A percentile compares a stretch with the other conserved stretches of the same genome.
Conservation (phyloP, 345 rosid genomes). For the Psidium friedrichsthalianum region DNA sequence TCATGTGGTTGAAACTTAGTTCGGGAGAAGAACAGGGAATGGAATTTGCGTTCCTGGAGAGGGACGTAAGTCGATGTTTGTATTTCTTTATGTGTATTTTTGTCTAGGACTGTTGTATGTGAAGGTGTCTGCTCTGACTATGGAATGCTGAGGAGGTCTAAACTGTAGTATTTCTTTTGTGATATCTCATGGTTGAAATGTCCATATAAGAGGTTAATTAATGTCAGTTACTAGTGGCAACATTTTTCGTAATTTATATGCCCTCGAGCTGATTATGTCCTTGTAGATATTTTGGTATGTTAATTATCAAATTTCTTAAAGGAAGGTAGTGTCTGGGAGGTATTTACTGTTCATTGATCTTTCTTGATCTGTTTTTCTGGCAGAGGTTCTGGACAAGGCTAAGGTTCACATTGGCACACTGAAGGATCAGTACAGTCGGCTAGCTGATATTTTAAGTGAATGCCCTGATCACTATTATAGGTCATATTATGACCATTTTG, state of each 20-base stretch:
- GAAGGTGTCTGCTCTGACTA: neutral
- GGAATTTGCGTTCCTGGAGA: neutral
- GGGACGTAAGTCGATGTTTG: neutral
- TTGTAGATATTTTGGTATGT: neutral
- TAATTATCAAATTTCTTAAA: neutral
- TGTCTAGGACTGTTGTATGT: neutral
- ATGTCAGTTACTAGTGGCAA: neutral
- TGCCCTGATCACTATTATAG: conserved; percentile 80
- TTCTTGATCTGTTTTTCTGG: neutral
- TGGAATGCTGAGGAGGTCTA: neutral
- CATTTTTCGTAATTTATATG: neutral
- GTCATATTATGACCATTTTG: conserved; percentile 7
- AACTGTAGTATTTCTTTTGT: neutral
- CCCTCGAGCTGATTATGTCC: neutral
- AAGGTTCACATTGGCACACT: conserved; percentile 45
- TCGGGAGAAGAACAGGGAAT: neutral
- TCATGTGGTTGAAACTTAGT: neutral
- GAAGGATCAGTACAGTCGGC: conserved; percentile 43
- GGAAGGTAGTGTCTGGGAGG: neutral
- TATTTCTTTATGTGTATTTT: neutral
- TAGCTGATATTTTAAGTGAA: conserved; percentile 42
- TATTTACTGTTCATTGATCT: neutral
- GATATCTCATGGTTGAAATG: neutral
- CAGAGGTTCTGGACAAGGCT: conserved; percentile 66
- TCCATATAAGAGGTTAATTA: neutral